Percentiles rank a stretch among this genome's conserved stretches.
These are phyloP conservation scores for Glycine tomentella DNA, from an alignment of 306 rosid species.

Conservation along the genomic window DNA sequence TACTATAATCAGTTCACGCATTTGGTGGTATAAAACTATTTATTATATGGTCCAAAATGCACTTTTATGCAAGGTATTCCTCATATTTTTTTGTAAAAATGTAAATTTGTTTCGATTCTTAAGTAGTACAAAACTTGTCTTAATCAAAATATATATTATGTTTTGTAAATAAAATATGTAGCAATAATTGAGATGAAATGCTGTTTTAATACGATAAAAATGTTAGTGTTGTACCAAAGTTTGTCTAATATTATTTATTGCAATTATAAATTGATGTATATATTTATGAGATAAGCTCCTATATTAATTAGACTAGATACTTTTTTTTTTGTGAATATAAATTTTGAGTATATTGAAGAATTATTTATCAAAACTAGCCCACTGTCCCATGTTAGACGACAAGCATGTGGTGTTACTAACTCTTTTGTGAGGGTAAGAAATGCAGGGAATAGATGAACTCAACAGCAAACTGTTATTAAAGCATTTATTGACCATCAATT, in stretches of 20 bases:
- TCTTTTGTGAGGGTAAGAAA: conserved; percentile 44
- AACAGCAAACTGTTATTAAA: conserved; percentile 55
- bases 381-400: conserved; percentile 40
- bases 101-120: neutral
- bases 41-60: too few species aligned
- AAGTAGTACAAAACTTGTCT: neutral
- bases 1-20: too few species aligned
- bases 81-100: neutral
- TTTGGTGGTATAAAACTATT: too few species aligned
- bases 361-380: conserved; percentile 33
- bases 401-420: conserved; percentile 56
- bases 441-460: conserved; percentile 38
- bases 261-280: neutral
- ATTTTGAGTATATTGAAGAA: neutral
- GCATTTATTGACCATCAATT: conserved; percentile 76
- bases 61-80: too few species aligned
- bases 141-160: neutral
- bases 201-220: neutral
- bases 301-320: conserved; percentile 32
- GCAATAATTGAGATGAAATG: neutral
- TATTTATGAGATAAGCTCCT: neutral
- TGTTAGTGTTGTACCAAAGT: neutral
- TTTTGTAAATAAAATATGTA: neutral
- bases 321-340: neutral
- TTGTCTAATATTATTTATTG: neutral